phyloP scores from a whole-genome alignment of 768 basidiomycete species.

The Rhodotorula paludigena region DNA sequence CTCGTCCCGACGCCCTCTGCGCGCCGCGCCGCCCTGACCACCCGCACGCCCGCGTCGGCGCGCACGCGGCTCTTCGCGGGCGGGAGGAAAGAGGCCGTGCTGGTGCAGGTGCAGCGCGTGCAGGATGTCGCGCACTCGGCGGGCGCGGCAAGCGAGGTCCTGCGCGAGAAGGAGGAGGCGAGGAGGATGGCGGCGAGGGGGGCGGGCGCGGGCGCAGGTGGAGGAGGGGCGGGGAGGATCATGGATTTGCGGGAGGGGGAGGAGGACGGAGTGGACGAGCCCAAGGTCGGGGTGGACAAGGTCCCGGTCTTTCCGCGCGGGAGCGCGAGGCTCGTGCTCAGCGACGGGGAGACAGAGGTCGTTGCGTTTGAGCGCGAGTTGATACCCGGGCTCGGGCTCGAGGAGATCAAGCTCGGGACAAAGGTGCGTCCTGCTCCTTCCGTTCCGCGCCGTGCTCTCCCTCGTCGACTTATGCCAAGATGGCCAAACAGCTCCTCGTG shows the following conservation, averaged over 20 bases:
- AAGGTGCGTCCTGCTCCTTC: slow-evolving; percentile 15
- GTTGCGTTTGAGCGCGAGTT: slow-evolving; percentile 18
- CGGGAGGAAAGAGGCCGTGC: background rate
- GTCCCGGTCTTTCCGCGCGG: slow-evolving; percentile 19
- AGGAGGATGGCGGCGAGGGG: background rate
- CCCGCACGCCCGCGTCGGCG: background rate
- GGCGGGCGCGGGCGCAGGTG: background rate
- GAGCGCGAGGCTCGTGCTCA: slow-evolving; percentile 13
- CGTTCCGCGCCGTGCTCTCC: background rate
- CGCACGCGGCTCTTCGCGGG: background rate
- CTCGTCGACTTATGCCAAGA: too few species aligned
- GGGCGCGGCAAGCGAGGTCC: background rate
- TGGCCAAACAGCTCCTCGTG: slow-evolving; percentile 9
- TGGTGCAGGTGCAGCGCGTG: slow-evolving; percentile 5
- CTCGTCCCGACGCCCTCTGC: background rate
- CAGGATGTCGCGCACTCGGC: slow-evolving; percentile 18
- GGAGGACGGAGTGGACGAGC: background rate
- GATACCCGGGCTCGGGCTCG: slow-evolving; percentile 15
- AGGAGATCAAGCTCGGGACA: slow-evolving; percentile 25
- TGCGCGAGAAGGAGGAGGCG: slow-evolving; percentile 20
- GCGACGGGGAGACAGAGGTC: slow-evolving; percentile 11
- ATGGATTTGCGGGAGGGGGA: slow-evolving; percentile 13
- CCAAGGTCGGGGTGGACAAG: slow-evolving; percentile 2
- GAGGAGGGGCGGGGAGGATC: slow-evolving; percentile 3
- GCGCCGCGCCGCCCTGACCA: background rate